These are phyloP conservation scores for Fusarium mundagurra DNA, from an alignment of 2,329 filamentous ascomycete species.

Conservation along the genomic window DNA sequence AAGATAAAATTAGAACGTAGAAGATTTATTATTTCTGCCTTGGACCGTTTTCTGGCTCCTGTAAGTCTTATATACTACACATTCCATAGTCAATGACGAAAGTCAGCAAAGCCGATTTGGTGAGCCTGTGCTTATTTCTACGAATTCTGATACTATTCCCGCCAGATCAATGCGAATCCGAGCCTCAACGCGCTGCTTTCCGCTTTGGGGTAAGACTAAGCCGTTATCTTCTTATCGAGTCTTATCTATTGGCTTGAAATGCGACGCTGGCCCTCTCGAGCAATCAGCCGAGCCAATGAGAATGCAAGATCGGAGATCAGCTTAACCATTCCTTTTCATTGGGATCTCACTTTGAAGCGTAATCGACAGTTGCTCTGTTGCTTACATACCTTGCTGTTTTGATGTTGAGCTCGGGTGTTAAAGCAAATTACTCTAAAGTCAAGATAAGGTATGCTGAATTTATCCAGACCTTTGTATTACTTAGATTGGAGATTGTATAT, in stretches of 20 bases:
- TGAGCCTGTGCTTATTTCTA: not conserved
- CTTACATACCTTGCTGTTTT: not conserved
- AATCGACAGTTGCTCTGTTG: not conserved
- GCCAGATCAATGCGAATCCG: not conserved
- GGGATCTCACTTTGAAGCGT: not conserved
- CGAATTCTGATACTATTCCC: not conserved
- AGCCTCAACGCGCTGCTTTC: not conserved
- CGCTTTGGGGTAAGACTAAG: not conserved
- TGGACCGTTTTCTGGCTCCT: fast-evolving
- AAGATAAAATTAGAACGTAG: too few species aligned
- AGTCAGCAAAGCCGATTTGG: fast-evolving
- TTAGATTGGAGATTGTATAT: fast-evolving
- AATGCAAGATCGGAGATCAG: not conserved
- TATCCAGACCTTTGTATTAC: fast-evolving
- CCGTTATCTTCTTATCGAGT: fast-evolving
- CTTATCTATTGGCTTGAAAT: not conserved
- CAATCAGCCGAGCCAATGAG: fast-evolving
- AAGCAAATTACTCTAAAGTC: fast-evolving
- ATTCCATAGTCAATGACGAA: not conserved
- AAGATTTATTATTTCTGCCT: not conserved
- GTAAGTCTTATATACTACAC: not conserved
- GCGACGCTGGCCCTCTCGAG: fast-evolving
- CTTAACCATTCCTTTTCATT: not conserved
- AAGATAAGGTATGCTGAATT: fast-evolving
- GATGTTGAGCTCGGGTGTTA: fast-evolving